phyloP scores from a whole-genome alignment of 176 grass and related monocot genomes.

The Musa itinerans region DNA sequence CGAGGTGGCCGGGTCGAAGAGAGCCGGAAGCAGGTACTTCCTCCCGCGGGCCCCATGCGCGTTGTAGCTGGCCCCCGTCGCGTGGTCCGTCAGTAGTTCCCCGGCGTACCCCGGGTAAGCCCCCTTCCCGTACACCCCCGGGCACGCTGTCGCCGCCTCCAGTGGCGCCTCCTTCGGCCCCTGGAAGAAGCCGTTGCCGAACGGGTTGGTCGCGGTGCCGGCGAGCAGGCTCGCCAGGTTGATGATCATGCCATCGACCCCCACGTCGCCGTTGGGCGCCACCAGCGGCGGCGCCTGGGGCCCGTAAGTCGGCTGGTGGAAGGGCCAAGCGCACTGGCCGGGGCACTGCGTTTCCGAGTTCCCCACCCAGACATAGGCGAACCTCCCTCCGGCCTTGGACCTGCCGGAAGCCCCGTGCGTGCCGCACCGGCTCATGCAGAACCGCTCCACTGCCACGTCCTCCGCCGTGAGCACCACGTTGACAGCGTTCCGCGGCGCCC shows the following conservation, averaged over 20 bases:
- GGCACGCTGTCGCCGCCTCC: constrained; percentile 58
- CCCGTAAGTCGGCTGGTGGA: constrained; percentile 47
- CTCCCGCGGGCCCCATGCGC: constrained; percentile 39
- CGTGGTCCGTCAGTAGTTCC: constrained; percentile 31
- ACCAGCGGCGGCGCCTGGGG: constrained; percentile 36
- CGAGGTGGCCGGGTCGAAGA: constrained; percentile 47
- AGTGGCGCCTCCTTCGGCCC: constrained; percentile 48
- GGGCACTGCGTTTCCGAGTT: constrained; percentile 45
- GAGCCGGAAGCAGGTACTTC: constrained; percentile 49
- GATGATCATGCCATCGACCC: constrained; percentile 48
- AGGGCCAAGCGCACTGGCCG: constrained; percentile 37
- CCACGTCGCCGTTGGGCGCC: constrained; percentile 50
- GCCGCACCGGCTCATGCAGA: constrained; percentile 70
- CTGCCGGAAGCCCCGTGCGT: constrained; percentile 23
- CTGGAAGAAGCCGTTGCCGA: constrained; percentile 64
- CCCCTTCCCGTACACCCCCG: constrained; percentile 55
- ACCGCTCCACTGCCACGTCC: constrained; percentile 51
- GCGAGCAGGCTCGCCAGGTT: constrained; percentile 59
- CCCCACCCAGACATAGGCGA: constrained; percentile 46
- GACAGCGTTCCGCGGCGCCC: constrained; percentile 28
- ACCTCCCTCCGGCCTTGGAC: constrained; percentile 4
- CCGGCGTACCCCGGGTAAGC: constrained; percentile 57
- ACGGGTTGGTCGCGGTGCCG: constrained; percentile 57
- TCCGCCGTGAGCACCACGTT: constrained; percentile 54
- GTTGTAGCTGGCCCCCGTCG: constrained; percentile 58